Conservation (phyloP, 805 yeast species). For the Candida incommunis region DNA sequence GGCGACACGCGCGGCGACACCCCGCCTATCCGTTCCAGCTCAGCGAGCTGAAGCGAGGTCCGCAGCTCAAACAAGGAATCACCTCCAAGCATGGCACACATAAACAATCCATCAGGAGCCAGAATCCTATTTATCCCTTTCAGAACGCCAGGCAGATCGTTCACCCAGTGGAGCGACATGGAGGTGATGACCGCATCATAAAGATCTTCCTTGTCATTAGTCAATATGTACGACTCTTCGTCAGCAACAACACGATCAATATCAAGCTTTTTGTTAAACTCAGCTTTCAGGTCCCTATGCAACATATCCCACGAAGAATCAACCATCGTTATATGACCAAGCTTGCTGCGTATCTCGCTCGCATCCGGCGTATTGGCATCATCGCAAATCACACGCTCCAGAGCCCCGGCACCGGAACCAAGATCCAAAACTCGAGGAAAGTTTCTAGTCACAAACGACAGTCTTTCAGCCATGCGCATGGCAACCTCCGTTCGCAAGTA, state of each 20-base stretch:
- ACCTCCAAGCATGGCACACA: conserved; percentile 73
- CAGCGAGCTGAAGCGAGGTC: conserved; percentile 70
- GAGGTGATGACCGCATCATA: conserved; percentile 59
- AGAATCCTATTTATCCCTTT: conserved; percentile 40
- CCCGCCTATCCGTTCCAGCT: conserved; percentile 65
- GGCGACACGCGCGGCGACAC: conserved; percentile 74
- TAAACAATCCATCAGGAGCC: conserved; percentile 68
- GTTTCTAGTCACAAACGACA: conserved; percentile 55
- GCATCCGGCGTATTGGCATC: conserved; percentile 34
- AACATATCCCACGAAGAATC: conserved; percentile 47
- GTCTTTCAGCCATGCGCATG: conserved; percentile 53
- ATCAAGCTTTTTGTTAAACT: conserved; percentile 30
- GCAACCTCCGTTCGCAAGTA: conserved; percentile 68
- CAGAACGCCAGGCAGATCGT: conserved; percentile 61
- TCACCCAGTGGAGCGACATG: conserved; percentile 70
- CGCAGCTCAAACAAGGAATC: conserved; percentile 76
- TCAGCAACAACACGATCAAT: conserved; percentile 44
- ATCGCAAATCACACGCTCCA: conserved; percentile 29
- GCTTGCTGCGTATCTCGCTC: conserved; percentile 34
- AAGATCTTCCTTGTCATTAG: conserved; percentile 26
- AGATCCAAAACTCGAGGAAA: conserved; percentile 51
- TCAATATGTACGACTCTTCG: conserved; percentile 35
- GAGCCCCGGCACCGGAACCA: conserved; percentile 61
- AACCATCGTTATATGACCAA: conserved; percentile 45
- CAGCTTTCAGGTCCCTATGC: conserved; percentile 32